Conservation (phyloP, 2,329 filamentous ascomycete species). For the Exophiala sideris region DNA sequence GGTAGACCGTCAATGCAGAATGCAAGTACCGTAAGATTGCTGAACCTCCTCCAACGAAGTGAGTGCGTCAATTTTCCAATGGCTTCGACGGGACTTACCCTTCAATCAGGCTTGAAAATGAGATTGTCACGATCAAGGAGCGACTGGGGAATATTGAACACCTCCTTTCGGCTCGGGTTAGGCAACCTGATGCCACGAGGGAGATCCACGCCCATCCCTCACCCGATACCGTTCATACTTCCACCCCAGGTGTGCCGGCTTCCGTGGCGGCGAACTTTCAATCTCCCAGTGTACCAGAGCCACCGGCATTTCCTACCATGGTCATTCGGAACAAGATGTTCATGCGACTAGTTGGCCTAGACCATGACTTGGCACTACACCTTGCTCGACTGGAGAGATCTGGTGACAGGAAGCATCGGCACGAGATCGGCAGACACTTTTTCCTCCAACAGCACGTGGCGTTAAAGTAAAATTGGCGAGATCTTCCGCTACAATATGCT, state of each 20-base stretch:
- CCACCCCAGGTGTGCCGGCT: not conserved
- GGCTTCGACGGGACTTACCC: slow-evolving; percentile 9
- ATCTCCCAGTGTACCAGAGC: not conserved
- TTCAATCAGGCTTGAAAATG: not conserved
- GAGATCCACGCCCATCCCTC: not conserved
- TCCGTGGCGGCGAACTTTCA: not conserved
- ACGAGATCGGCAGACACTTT: slow-evolving; percentile 3
- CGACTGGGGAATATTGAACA: not conserved
- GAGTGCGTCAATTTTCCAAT: not conserved
- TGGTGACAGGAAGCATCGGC: not conserved
- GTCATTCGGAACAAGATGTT: not conserved
- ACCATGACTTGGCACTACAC: not conserved
- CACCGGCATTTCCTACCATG: not conserved
- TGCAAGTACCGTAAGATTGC: slow-evolving; percentile 7
- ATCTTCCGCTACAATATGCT: not conserved
- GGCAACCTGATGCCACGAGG: not conserved
- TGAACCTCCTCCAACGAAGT: not conserved
- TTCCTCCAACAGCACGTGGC: slow-evolving; percentile 27
- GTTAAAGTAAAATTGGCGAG: not conserved
- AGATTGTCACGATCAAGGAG: not conserved
- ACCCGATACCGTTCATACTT: not conserved
- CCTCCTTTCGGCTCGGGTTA: not conserved
- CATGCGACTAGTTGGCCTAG: not conserved
- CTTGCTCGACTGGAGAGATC: not conserved
- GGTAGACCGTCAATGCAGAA: slow-evolving; percentile 1